Conservation (phyloP, 116 monocot genomes). For the Zostera marina region DNA sequence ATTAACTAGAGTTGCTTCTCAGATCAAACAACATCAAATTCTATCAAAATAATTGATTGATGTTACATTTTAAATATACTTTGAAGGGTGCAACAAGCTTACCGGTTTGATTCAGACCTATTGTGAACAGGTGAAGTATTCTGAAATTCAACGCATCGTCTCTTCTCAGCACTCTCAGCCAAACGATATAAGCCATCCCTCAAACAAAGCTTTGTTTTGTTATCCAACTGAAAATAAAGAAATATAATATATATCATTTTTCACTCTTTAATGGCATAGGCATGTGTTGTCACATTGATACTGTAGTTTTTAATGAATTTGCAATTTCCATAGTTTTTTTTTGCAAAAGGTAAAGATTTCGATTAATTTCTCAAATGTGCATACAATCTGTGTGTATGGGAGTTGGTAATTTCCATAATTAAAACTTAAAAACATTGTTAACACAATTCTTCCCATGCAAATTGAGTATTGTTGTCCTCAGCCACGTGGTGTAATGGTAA, state of each 20-base stretch:
- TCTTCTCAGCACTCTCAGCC: constrained; percentile 51
- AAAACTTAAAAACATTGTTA: not conserved
- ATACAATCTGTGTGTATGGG: no score
- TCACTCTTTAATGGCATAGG: not conserved
- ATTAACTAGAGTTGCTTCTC: no score
- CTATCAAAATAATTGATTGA: no score
- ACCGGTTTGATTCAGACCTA: constrained; percentile 19
- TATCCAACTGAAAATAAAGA: constrained; percentile 41
- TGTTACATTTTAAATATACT: not conserved
- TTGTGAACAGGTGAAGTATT: constrained; percentile 7
- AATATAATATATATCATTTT: not conserved
- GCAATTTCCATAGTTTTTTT: not conserved
- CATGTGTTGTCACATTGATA: not conserved
- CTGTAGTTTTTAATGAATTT: not conserved
- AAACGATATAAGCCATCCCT: constrained; percentile 67
- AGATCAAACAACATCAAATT: no score
- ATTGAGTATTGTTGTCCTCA: no score
- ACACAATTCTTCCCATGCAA: not conserved
- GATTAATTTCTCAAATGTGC: no score
- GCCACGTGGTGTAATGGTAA: no score
- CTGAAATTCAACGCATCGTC: constrained; percentile 17
- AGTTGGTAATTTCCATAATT: not conserved
- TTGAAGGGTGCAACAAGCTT: constrained; percentile 4
- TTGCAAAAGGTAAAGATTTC: no score
- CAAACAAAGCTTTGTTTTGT: constrained; percentile 42